Evolutionary conservation across 768 basidiomycete species (phyloP).

Genomic region (Collybia mongolica): DNA sequence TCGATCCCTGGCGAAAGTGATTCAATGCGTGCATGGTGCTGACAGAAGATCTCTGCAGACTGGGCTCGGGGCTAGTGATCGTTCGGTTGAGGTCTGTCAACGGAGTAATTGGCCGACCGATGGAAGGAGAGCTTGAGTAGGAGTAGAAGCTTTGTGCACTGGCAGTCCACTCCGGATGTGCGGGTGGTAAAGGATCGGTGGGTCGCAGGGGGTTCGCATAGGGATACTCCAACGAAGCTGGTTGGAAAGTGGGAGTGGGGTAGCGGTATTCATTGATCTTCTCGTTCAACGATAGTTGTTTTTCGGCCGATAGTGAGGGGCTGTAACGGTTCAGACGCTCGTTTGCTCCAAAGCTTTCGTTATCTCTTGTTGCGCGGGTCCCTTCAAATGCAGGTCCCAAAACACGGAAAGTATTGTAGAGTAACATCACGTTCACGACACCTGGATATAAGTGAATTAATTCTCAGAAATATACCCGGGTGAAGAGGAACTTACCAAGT

Average conservation of each 20-base stretch:
- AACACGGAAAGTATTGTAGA: constrained; percentile 68
- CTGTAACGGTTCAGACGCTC: constrained; percentile 16
- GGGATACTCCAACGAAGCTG: constrained; percentile 6
- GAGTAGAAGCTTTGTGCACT: constrained; percentile 20
- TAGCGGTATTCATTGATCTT: constrained; percentile 20
- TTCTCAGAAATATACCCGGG: neutral
- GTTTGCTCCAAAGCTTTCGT: constrained; percentile 27
- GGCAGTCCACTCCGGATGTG: constrained; percentile 20
- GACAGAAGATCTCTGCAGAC: constrained; percentile 8
- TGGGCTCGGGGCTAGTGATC: constrained; percentile 19
- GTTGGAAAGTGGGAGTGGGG: constrained; percentile 7
- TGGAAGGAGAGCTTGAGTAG: constrained; percentile 16
- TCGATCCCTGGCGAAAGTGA: constrained; percentile 23
- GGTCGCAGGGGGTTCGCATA: constrained; percentile 7
- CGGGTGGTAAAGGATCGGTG: constrained; percentile 13
- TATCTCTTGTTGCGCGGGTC: constrained; percentile 25
- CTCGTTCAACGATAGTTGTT: constrained; percentile 14
- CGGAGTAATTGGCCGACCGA: constrained; percentile 26
- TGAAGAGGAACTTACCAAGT: constrained; percentile 41
- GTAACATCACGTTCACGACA: constrained; percentile 60
- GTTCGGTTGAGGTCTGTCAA: constrained; percentile 18
- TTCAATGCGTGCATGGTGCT: constrained; percentile 3
- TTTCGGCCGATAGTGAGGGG: constrained; percentile 2
- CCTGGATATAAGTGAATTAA: constrained; percentile 35
- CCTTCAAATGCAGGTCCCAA: constrained; percentile 50